A percentile compares a stretch with the other conserved stretches of the same genome.
Evolutionary conservation across 2,329 filamentous ascomycete genomes (phyloP).

Genomic region (Magnaporthiopsis poae): DNA sequence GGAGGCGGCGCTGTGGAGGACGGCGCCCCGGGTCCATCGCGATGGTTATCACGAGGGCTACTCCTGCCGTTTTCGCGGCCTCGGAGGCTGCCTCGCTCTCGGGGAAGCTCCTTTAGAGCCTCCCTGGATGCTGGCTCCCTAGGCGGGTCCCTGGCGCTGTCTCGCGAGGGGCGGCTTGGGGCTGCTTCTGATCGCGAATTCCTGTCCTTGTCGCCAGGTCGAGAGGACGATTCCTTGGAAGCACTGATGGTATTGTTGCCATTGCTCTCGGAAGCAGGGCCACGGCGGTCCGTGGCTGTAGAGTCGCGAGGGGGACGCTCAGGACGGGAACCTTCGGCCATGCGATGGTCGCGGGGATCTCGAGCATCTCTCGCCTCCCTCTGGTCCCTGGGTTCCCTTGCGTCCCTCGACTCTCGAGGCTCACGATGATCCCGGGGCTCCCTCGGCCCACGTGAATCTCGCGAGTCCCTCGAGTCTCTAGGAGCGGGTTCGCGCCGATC

Average conservation of each 20-base stretch:
- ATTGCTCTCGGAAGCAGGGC: slow-evolving; percentile 24
- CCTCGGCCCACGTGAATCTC: slow-evolving; percentile 24
- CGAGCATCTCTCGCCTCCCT: slow-evolving; percentile 29
- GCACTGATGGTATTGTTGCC: neutral
- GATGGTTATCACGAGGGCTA: neutral
- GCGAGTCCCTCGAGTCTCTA: slow-evolving; percentile 21
- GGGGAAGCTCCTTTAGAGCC: slow-evolving; percentile 1
- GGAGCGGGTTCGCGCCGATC: slow-evolving; percentile 13
- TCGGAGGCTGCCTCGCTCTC: slow-evolving; percentile 1
- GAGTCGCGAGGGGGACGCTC: slow-evolving; percentile 30
- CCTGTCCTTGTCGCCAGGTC: slow-evolving; percentile 30
- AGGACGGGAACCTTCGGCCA: slow-evolving; percentile 31
- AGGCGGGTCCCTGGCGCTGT: slow-evolving; percentile 22
- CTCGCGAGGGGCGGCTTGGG: slow-evolving; percentile 23
- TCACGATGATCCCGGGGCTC: slow-evolving; percentile 28
- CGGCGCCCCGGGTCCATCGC: slow-evolving; percentile 12
- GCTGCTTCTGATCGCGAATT: slow-evolving; percentile 17
- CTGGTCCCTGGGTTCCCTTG: slow-evolving; percentile 19
- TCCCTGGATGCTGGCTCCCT: slow-evolving; percentile 5
- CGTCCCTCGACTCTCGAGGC: slow-evolving; percentile 29
- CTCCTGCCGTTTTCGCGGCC: neutral
- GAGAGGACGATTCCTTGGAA: slow-evolving; percentile 24
- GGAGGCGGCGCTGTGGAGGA: slow-evolving; percentile 19
- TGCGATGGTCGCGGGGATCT: slow-evolving; percentile 20
- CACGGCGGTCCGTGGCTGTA: slow-evolving; percentile 30